Base-by-base conservation (phyloP, 2,329 filamentous ascomycete species). In the Hymenoscyphus fraxineus region DNA sequence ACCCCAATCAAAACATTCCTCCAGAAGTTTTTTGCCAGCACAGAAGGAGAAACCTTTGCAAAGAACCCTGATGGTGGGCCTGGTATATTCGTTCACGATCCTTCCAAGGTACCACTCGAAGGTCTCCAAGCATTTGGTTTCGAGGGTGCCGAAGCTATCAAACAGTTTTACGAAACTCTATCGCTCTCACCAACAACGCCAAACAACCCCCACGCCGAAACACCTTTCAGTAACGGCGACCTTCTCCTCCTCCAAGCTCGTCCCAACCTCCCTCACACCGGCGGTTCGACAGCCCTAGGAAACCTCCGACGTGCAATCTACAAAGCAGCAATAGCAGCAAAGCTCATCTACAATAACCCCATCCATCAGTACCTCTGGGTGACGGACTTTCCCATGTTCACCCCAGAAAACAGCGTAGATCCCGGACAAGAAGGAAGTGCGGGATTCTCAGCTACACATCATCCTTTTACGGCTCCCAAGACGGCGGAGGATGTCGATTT, bases 401-500 rank as follows among this genome's bases (percentile, higher is more conserved):
- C 92, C 0, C 91, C 89, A 0, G 79, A 79, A 10, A 84, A 83
- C 61, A 86, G 84, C 60, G 77, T 78, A 9, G 79, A 83, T 60
- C 80, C 83, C 13, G 80, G 72, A 5, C 93, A 98, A 78, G 92
- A 91, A 61, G 93, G 93, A 19, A 77, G 81, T 31, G 87, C 93
- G 0, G 93, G 93, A 4, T 87, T 98, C 72, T 87, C 89, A 10
- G 88, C 94, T 0, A 97, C 93, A 0, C 95, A 99, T 74, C 95
- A 99, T 75, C 95, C 95, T 0, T 99, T 99, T 78, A 99, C 95
- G 0, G 91, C 95, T 0, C 95, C 95, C 0, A 86, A 91, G 41
- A 86, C 86, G 0, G 77, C 83, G 0, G 79, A 80, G 4, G 93
- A 98, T 74, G 84, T 96, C 16, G 88, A 92, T 47, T 78, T 92